These are phyloP conservation scores for Coemansia sp. DNA, from an alignment of 192 early-diverging fungal species.

Conservation along the genomic window DNA sequence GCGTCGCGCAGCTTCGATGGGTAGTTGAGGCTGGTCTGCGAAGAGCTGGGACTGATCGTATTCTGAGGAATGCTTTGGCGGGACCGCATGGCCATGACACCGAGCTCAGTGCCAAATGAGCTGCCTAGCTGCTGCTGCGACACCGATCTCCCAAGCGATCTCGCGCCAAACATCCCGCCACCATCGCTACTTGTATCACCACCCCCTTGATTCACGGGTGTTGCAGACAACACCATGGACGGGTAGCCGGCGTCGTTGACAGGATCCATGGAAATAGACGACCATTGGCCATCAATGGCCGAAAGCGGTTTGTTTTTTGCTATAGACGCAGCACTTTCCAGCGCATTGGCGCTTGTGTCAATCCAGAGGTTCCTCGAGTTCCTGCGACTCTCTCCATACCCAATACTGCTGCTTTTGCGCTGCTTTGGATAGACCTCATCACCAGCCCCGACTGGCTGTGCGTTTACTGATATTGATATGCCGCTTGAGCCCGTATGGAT, in stretches of 20 bases:
- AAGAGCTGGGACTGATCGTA: conserved; percentile 41
- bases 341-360: conserved; percentile 22
- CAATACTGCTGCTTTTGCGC: conserved; percentile 16
- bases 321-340: background rate
- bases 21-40: conserved; percentile 46
- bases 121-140: conserved; percentile 46
- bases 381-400: conserved; percentile 20
- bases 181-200: conserved; percentile 5
- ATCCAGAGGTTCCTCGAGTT: conserved; percentile 28
- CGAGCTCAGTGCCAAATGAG: conserved; percentile 3
- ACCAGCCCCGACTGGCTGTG: background rate
- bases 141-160: conserved; percentile 38
- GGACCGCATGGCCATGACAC: background rate
- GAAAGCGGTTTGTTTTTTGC: conserved; percentile 6
- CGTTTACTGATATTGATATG: background rate
- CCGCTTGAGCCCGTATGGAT: conserved; percentile 8
- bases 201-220: conserved; percentile 10
- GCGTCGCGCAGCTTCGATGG: conserved; percentile 56
- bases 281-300: conserved; percentile 27
- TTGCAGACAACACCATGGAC: conserved; percentile 14
- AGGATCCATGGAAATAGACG: conserved; percentile 12
- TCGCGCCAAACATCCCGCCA: conserved; percentile 6
- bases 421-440: background rate
- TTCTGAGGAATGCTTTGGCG: conserved; percentile 18
- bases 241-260: conserved; percentile 8